Evolutionary conservation across 2,329 filamentous ascomycete species (phyloP).

Genomic region (Pseudocercospora vitis): DNA sequence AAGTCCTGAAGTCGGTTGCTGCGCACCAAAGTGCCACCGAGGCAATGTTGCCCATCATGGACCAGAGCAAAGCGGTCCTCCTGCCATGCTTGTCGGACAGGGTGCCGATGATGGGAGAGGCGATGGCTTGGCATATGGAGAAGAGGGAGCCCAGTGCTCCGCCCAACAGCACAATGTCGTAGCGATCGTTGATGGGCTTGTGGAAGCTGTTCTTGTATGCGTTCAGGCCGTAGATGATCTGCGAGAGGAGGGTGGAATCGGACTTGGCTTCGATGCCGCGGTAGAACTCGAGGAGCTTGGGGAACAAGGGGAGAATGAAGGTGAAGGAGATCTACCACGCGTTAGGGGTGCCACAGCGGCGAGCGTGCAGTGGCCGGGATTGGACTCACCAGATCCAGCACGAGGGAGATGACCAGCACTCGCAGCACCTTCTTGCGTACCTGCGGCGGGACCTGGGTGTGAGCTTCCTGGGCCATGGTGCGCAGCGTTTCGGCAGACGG

Average conservation of each 20-base stretch:
- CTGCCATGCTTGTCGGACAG: constrained; percentile 88
- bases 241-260: constrained; percentile 68
- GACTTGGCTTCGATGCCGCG: constrained; percentile 70
- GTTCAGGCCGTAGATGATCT: constrained; percentile 80
- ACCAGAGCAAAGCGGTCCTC: constrained; percentile 80
- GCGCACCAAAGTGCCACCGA: constrained; percentile 93
- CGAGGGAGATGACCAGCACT: constrained; percentile 28
- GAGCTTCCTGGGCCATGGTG: constrained; percentile 19
- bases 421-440: constrained; percentile 28
- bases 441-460: constrained; percentile 13
- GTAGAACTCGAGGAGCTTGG: constrained; percentile 94
- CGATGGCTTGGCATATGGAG: constrained; percentile 86
- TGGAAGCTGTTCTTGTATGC: constrained; percentile 93
- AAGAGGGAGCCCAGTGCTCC: constrained; percentile 93
- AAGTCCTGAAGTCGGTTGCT: constrained; percentile 92
- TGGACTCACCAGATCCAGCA: constrained; percentile 29
- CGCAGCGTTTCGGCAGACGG: neutral
- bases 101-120: constrained; percentile 84
- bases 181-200: constrained; percentile 88
- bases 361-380: too few relatives aligned
- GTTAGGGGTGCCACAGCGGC: constrained; percentile 9
- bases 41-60: constrained; percentile 89
- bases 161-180: constrained; percentile 94
- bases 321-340: constrained; percentile 83
- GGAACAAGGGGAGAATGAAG: constrained; percentile 95